A percentile compares a stretch with the other conserved stretches of the same genome.
Evolutionary conservation across 106 monocot genomes (phyloP).

Genomic region (Chionographis japonica): DNA sequence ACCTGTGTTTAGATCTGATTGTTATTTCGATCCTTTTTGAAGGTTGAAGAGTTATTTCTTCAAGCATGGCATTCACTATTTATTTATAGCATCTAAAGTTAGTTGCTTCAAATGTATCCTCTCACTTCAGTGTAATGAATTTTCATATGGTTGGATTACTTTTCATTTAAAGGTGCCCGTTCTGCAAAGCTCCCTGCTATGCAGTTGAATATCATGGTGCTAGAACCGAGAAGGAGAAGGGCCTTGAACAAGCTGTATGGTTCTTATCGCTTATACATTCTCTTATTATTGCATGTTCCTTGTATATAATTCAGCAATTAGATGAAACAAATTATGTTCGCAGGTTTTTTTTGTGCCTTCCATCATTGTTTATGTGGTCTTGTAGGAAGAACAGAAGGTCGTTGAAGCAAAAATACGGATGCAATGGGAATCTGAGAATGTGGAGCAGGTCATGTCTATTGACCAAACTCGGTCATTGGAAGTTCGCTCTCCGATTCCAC

Average conservation of each 20-base stretch:
- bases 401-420: conserved; percentile 47
- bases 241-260: conserved; percentile 34
- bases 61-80: too few species aligned
- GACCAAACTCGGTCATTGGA: conserved; percentile 1
- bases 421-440: conserved; percentile 32
- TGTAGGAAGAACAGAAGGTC: conserved; percentile 52
- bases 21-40: too few species aligned
- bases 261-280: background rate
- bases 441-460: background rate
- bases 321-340: background rate
- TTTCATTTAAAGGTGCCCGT: conserved; percentile 50
- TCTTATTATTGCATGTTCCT: background rate
- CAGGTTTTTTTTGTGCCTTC: background rate
- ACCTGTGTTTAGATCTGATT: too few species aligned
- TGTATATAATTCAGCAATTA: background rate
- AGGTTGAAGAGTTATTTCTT: background rate
- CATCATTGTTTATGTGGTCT: background rate
- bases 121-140: background rate
- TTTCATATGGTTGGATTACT: conserved; percentile 8
- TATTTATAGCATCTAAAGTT: background rate
- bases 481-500: background rate
- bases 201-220: conserved; percentile 60
- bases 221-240: conserved; percentile 48
- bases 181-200: conserved; percentile 55
- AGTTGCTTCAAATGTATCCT: too few species aligned